Base-by-base conservation (phyloP, 176 grass and related monocot genomes). In the Canna indica region DNA sequence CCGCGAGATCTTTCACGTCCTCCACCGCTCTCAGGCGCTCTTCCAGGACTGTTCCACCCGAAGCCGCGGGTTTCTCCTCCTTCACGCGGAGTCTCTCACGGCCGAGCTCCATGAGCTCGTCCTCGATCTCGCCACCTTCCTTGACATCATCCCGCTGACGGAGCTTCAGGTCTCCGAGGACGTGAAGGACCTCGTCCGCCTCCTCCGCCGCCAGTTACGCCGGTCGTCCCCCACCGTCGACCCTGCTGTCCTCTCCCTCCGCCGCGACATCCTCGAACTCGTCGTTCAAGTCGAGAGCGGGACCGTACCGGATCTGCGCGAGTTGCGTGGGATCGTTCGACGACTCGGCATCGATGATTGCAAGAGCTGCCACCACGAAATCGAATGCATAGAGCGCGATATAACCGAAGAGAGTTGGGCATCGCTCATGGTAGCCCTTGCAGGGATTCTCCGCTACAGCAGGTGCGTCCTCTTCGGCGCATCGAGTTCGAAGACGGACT, bases 101-200 rank as follows among this genome's bases (percentile, higher is more conserved):
- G 52, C 36, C 17, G 36, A 75, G 59, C 36, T 75, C 3, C 59
- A 75, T 17, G 38, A 59, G 53, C 11, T 29, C 6, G 38, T 24
- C 0, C 38, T 45, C 5, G 73, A 75, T 13, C 73, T 75, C 20
- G 38, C 26, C 59, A 59, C 56, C 34, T 34, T 60, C 27, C 58
- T 75, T 9, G 73, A 64, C 52, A 64, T 64, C 59, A 58, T 75
- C 26, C 73, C 73, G 16, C 17, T 75, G 25, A 27, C 36, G 26
- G 16, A 46, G 2, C 41, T 75, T 18, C 16, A 7, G 25, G n/a
- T 64, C 24, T 0, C 73, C 25, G 58, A 46, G 1, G 73, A 75
- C 42, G 58, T 34, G 15, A 18, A 22, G 24, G 73, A 48, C 25
- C 58, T 62, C 15, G 73, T 75, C 38, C 35, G 58, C 56, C 73